Evolutionary conservation across 2,329 filamentous ascomycete genomes (phyloP).

Genomic region (Kalmusia sp.): DNA sequence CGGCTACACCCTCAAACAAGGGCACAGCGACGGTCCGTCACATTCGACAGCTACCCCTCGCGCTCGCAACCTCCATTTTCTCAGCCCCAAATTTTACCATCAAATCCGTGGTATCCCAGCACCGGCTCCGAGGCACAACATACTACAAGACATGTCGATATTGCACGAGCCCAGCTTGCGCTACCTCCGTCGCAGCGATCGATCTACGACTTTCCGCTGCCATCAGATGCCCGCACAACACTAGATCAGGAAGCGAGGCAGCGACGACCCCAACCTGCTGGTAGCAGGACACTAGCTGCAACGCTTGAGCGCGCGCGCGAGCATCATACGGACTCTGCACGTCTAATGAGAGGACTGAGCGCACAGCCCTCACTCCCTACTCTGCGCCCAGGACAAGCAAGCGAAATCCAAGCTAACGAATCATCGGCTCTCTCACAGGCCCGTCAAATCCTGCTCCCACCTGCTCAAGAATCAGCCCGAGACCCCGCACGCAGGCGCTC

Average conservation of each 20-base stretch:
- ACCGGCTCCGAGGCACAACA: neutral
- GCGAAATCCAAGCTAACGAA: neutral
- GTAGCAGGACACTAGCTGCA: neutral
- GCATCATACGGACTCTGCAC: neutral
- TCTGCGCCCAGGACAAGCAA: neutral
- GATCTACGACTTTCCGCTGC: neutral
- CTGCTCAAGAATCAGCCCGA: neutral
- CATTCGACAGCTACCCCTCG: conserved; percentile 4
- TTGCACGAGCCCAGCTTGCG: neutral
- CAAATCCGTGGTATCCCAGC: neutral
- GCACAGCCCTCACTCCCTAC: neutral
- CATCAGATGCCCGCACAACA: neutral
- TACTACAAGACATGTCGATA: neutral
- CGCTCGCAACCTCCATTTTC: neutral
- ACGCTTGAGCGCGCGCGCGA: neutral
- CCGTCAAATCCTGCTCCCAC: neutral
- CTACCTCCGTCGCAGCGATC: neutral
- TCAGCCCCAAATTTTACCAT: neutral
- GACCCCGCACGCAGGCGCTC: neutral
- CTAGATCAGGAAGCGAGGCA: too few species aligned
- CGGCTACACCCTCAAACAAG: neutral
- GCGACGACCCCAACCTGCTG: too few species aligned
- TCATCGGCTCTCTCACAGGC: neutral
- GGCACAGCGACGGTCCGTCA: conserved; percentile 8
- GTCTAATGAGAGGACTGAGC: neutral